Percentiles rank a stretch among this genome's conserved stretches.
Conservation (phyloP, 2,329 filamentous ascomycete species). For the Volutella citrinella region DNA sequence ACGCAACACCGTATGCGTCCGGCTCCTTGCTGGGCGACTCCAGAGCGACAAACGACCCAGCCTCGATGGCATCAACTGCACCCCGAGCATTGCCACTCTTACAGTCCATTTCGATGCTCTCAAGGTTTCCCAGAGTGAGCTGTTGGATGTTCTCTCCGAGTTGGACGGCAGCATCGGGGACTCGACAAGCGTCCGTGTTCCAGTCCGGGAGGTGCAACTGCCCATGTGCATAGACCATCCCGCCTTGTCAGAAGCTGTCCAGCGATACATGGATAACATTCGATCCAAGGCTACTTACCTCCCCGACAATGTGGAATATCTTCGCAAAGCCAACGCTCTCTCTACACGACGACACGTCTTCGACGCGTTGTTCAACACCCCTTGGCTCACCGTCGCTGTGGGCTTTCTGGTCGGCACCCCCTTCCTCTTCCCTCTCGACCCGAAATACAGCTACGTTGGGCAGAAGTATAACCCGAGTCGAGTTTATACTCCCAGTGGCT, state of each 20-base stretch:
- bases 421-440: slow-evolving; percentile 27
- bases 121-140: slow-evolving; percentile 9
- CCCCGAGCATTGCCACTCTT: slow-evolving; percentile 17
- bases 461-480: slow-evolving; percentile 34
- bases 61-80: slow-evolving; percentile 8
- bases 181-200: slow-evolving; percentile 13
- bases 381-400: slow-evolving; percentile 28
- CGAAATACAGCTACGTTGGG: slow-evolving; percentile 16
- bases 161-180: slow-evolving; percentile 14
- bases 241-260: slow-evolving; percentile 31
- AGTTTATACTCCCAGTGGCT: slow-evolving; percentile 33
- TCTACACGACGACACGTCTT: slow-evolving; percentile 28
- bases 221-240: slow-evolving; percentile 30
- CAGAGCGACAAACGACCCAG: not conserved
- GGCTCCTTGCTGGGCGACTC: slow-evolving; percentile 10
- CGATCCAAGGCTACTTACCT: slow-evolving; percentile 57
- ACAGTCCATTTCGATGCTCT: slow-evolving; percentile 17
- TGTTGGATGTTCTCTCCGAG: slow-evolving; percentile 8
- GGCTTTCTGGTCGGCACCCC: slow-evolving; percentile 38
- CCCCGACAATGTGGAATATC: slow-evolving; percentile 56
- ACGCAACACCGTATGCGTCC: slow-evolving; percentile 39
- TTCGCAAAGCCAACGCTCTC: slow-evolving; percentile 35
- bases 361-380: slow-evolving; percentile 29
- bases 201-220: slow-evolving; percentile 23
- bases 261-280: slow-evolving; percentile 58